Conservation (phyloP, 1,284 basidiomycete genomes). For the Fomitopsis palustris region DNA sequence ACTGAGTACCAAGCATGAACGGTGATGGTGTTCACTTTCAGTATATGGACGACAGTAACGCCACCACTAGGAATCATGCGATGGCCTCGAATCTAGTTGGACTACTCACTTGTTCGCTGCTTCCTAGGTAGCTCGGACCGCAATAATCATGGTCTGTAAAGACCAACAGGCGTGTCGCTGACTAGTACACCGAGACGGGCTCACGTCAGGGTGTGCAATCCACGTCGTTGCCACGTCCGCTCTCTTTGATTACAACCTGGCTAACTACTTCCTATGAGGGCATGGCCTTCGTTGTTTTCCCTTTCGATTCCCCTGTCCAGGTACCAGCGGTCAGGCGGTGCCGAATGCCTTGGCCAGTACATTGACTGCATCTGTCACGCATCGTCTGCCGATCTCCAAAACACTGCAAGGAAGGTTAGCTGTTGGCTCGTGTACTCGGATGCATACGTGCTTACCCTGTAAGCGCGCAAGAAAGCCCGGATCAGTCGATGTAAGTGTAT, state of each 20-base stretch:
- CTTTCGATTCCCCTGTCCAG: no score
- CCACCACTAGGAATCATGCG: not conserved
- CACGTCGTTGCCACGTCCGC: no score
- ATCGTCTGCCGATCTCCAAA: conserved; percentile 44
- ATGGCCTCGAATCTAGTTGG: not conserved
- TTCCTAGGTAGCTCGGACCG: no score
- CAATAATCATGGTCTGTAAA: no score
- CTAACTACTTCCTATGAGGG: not conserved
- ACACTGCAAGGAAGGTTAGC: conserved; percentile 30
- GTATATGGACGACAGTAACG: not conserved
- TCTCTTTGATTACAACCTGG: no score
- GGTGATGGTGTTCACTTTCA: not conserved
- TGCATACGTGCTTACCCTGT: conserved; percentile 16
- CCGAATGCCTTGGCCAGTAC: conserved; percentile 36
- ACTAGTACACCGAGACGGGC: no score
- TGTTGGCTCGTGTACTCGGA: conserved; percentile 6
- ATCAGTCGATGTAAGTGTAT: not conserved
- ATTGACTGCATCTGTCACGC: conserved; percentile 48
- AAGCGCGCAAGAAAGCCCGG: not conserved
- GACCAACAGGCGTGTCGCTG: no score
- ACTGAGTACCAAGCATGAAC: not conserved
- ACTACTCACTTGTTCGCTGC: not conserved
- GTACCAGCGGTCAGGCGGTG: conserved; percentile 36
- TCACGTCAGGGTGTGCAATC: no score
- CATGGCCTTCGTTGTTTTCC: not conserved